Conservation (phyloP, 768 basidiomycete species). For the Russula compacta region DNA sequence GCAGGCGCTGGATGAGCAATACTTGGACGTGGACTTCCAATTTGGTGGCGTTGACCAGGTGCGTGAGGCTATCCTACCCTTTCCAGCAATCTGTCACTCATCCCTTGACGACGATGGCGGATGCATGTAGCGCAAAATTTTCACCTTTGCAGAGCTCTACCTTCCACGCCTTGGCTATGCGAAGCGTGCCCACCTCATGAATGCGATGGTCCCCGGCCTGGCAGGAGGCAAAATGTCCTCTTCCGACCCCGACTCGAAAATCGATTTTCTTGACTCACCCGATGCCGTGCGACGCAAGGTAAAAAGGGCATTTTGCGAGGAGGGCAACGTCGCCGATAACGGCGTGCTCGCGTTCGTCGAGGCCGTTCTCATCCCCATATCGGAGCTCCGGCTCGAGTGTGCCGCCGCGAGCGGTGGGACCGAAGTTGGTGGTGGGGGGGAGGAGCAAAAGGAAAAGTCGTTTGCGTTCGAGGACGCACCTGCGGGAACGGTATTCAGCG, state of each 20-base stretch:
- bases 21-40: slow-evolving; percentile 92
- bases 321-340: slow-evolving; percentile 82
- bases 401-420: slow-evolving; percentile 30
- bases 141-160: slow-evolving; percentile 95
- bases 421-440: slow-evolving; percentile 38
- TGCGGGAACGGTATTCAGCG: slow-evolving; percentile 70
- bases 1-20: slow-evolving; percentile 96
- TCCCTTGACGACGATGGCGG: neutral
- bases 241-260: slow-evolving; percentile 95
- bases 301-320: slow-evolving; percentile 88
- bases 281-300: slow-evolving; percentile 82
- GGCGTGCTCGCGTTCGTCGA: slow-evolving; percentile 73
- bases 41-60: slow-evolving; percentile 98
- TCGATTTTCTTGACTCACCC: slow-evolving; percentile 90
- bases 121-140: slow-evolving; percentile 80
- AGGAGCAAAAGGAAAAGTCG: slow-evolving; percentile 39
- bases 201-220: slow-evolving; percentile 92
- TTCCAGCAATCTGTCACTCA: neutral
- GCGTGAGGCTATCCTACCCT: slow-evolving; percentile 17
- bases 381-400: slow-evolving; percentile 56
- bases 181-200: slow-evolving; percentile 97
- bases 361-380: slow-evolving; percentile 84
- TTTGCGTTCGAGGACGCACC: slow-evolving; percentile 67
- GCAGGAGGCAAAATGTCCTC: slow-evolving; percentile 97
- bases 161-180: slow-evolving; percentile 87